These are phyloP conservation scores for Trifolium subterraneum DNA, from an alignment of 306 rosid genomes.

Conservation along the genomic window DNA sequence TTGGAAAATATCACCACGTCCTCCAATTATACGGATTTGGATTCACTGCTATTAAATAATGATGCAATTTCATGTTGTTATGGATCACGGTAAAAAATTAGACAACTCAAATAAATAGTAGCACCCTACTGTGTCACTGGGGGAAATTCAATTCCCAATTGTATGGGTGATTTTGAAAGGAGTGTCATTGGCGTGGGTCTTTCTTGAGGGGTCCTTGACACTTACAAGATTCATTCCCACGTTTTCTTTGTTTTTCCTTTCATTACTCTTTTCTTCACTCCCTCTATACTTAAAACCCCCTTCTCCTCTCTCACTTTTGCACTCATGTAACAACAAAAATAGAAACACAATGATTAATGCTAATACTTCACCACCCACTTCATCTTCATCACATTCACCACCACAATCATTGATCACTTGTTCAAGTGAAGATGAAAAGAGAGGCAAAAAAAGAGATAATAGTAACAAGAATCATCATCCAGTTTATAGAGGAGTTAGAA, in stretches of 20 bases:
- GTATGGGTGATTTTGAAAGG: slow-evolving; percentile 10
- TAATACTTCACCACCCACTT: too few species aligned
- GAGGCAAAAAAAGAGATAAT: slow-evolving; percentile 54
- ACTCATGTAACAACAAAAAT: background rate
- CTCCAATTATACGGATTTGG: too few species aligned
- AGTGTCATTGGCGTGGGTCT: slow-evolving; percentile 59
- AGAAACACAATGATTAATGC: slow-evolving; percentile 42
- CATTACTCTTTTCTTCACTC: too few species aligned
- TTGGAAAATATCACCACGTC: too few species aligned
- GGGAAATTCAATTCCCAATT: too few species aligned
- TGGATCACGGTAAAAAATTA: too few species aligned
- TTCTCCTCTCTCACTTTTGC: too few species aligned
- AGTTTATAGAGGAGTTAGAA: slow-evolving; percentile 88
- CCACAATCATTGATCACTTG: slow-evolving; percentile 1
- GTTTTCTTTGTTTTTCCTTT: slow-evolving; percentile 31
- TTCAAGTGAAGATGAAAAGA: slow-evolving; percentile 8
- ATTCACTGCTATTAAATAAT: too few species aligned
- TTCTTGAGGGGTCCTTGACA: slow-evolving; percentile 27
- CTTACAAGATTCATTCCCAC: slow-evolving; percentile 41
- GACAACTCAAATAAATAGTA: too few species aligned
- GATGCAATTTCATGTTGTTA: too few species aligned
- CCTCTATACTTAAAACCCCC: too few species aligned
- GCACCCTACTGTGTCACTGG: too few species aligned
- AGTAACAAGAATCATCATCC: slow-evolving; percentile 54
- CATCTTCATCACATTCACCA: slow-evolving; percentile 2